Evolutionary conservation across 257 asterid species (phyloP), one percentile per base, ranked within the genome.

Genomic region (Nicotiana benthamiana): DNA sequence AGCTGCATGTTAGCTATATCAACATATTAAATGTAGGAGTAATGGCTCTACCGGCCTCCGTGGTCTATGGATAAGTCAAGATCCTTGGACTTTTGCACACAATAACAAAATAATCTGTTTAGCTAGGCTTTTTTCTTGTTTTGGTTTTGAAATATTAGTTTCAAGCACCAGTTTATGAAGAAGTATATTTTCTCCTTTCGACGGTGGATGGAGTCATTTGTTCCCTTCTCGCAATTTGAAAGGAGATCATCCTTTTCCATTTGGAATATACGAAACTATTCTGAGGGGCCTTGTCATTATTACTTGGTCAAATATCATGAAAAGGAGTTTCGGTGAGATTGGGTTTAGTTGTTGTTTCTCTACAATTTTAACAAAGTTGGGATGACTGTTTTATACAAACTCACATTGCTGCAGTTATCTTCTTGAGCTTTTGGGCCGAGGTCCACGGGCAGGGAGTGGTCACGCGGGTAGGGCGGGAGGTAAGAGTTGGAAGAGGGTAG

Each of bases 361-460:
- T 74, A 13, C 40, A 74, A 16, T 46, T 46, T 48, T 48, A 74
- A 24, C 79, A 24, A 74, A 74, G 79, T 74, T 74, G 79, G 79
- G 16, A 48, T 40, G 43, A 78, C 59, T 36, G 32, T 63, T 81
- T n/a, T 22, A 77, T 61, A 75, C 48, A 27, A 64, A 22, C 20
- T 46, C 75, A 17, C 9, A 59, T 57, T 79, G 54, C 15, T 88
- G 91, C 94, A 95, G 99, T 93, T 83, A 93, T 95, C 78, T 93
- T 87, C 86, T 82, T 95, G 91, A 95, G 99, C 92, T 95, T 95
- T 83, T 95, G 99, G 98, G 97, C 98, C 0, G 98, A 95, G 89
- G 99, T n/a, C n/a, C n/a, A n/a, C n/a, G n/a, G n/a, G n/a, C n/a
- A n/a, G n/a, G n/a, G n/a, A n/a, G n/a, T n/a, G n/a, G n/a, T n/a